These are phyloP conservation scores for Trichoderma sp. DNA, from an alignment of 2,329 filamentous ascomycete genomes.

Conservation along the genomic window DNA sequence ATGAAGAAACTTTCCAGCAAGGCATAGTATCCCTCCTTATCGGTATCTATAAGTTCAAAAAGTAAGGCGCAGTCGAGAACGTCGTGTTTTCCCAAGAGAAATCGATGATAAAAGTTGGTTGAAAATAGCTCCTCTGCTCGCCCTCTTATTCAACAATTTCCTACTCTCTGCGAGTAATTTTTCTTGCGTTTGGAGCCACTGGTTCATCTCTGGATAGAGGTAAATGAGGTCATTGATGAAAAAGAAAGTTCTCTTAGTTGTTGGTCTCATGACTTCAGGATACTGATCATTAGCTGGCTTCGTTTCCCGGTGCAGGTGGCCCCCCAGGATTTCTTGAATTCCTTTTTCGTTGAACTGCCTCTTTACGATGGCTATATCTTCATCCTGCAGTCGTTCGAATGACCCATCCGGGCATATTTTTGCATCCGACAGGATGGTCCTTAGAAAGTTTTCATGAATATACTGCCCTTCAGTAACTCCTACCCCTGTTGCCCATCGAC, in stretches of 20 bases:
- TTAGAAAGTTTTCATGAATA: neutral
- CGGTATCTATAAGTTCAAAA: too few relatives aligned
- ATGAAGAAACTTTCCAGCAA: too few relatives aligned
- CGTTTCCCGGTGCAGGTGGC: too few relatives aligned
- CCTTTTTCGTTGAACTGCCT: neutral
- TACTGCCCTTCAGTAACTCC: neutral
- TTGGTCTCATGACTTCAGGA: neutral
- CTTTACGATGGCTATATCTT: neutral
- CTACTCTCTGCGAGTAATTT: neutral
- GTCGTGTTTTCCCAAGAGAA: neutral
- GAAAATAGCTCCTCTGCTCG: neutral
- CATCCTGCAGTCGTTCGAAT: neutral
- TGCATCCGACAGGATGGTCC: neutral
- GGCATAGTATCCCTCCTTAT: too few relatives aligned
- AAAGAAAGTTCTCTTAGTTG: neutral
- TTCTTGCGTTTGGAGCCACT: neutral
- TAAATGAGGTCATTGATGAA: neutral
- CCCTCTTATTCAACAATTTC: neutral
- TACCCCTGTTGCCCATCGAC: neutral
- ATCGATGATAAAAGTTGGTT: neutral
- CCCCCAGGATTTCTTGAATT: too few relatives aligned
- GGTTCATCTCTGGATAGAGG: neutral
- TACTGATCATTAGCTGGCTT: neutral
- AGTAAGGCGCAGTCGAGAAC: too few relatives aligned
- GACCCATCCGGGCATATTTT: neutral